These are phyloP conservation scores for Mallotus japonicus DNA, from an alignment of 441 rosid species.

Conservation along the genomic window DNA sequence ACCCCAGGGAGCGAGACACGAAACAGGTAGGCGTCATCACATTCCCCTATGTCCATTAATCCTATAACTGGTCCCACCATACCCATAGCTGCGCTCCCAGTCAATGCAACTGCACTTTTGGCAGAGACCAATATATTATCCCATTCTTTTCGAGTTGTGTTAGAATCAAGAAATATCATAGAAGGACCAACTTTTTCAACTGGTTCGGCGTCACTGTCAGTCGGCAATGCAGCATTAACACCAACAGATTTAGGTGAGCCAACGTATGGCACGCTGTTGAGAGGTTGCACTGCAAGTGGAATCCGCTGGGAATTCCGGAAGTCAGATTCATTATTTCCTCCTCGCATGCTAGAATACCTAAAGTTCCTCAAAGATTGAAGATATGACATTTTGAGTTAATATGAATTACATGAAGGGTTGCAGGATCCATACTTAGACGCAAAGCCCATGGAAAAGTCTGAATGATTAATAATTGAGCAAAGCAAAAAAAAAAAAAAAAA, in stretches of 20 bases:
- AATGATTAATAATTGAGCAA: neutral
- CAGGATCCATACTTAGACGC: neutral
- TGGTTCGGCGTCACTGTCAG: conserved; percentile 23
- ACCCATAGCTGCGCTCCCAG: conserved; percentile 71
- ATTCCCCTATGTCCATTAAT: conserved; percentile 53
- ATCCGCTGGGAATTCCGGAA: conserved; percentile 12
- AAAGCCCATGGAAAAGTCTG: neutral
- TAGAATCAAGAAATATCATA: conserved; percentile 41
- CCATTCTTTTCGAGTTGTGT: conserved; percentile 40
- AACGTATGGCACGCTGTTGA: conserved; percentile 39
- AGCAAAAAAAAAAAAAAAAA: neutral
- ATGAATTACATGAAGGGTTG: neutral
- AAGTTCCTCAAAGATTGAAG: neutral
- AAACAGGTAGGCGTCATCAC: conserved; percentile 58
- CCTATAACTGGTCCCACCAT: conserved; percentile 66
- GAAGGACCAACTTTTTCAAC: conserved; percentile 36
- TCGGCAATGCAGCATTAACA: conserved; percentile 20
- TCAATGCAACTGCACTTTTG: conserved; percentile 48
- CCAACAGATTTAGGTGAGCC: conserved; percentile 31
- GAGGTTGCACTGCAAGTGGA: conserved; percentile 46
- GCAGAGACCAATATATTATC: conserved; percentile 34
- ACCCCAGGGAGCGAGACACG: conserved; percentile 84
- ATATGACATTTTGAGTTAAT: neutral
- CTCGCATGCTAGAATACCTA: conserved; percentile 36
- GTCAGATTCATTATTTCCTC: neutral